Percentiles rank a stretch among this genome's conserved stretches.
These are phyloP conservation scores for Brassica cretica DNA, from an alignment of 345 rosid genomes.

Conservation along the genomic window DNA sequence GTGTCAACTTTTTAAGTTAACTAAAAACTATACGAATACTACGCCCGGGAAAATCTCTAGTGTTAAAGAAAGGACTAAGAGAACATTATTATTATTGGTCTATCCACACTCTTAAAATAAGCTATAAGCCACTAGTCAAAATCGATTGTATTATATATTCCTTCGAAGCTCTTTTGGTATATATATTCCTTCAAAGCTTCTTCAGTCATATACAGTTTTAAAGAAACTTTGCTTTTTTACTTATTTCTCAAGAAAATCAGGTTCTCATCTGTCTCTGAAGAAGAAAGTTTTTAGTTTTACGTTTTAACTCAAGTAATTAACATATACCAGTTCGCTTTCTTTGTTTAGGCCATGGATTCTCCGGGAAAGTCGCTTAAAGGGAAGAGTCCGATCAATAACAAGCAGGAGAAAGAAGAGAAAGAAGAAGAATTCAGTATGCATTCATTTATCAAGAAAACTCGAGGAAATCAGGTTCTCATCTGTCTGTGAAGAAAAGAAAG, in stretches of 20 bases:
- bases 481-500: background rate
- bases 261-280: background rate
- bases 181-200: background rate
- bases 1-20: too few species aligned
- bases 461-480: background rate
- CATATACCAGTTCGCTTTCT: background rate
- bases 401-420: constrained; percentile 8
- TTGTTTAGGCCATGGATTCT: constrained; percentile 17
- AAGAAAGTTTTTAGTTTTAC: too few species aligned
- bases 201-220: background rate
- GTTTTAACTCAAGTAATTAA: too few species aligned
- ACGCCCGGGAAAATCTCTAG: too few species aligned
- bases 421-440: background rate
- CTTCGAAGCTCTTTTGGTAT: too few species aligned
- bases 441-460: background rate
- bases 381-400: background rate
- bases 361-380: constrained; percentile 9
- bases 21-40: too few species aligned
- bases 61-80: background rate
- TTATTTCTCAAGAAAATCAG: background rate
- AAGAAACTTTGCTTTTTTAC: background rate
- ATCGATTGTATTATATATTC: too few species aligned
- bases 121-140: too few species aligned
- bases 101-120: background rate
- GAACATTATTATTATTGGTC: background rate